Conservation (phyloP, 2,329 filamentous ascomycete genomes). For the Neofusicoccum laricinum region DNA sequence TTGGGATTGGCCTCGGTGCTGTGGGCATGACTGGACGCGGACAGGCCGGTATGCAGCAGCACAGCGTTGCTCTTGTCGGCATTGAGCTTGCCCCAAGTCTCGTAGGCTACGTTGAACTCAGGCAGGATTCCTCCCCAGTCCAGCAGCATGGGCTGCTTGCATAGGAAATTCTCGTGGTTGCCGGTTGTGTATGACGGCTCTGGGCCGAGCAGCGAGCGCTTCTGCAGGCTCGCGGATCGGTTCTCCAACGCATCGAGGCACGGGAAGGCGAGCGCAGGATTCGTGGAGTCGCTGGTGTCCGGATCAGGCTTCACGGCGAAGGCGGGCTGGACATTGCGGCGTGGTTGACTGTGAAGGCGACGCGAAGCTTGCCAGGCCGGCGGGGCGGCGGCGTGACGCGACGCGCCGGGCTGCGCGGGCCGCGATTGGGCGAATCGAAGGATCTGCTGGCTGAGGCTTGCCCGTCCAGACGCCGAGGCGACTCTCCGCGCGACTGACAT, state of each 20-base stretch:
- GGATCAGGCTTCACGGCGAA: constrained; percentile 21
- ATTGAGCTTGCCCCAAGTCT: constrained; percentile 85
- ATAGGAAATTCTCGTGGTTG: constrained; percentile 75
- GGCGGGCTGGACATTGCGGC: neutral
- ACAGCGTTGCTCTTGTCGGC: constrained; percentile 81
- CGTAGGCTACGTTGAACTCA: constrained; percentile 87
- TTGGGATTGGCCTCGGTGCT: constrained; percentile 84
- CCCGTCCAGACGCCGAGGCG: neutral
- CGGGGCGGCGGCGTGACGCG: neutral
- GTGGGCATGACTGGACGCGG: constrained; percentile 94
- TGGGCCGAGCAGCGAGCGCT: constrained; percentile 68
- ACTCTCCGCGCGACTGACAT: constrained; percentile 2
- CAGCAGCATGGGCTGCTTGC: constrained; percentile 69
- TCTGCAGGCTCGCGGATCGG: constrained; percentile 65
- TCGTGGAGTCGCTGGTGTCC: constrained; percentile 28
- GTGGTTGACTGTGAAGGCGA: constrained; percentile 3
- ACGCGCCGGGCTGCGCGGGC: neutral
- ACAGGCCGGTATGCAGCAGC: constrained; percentile 87
- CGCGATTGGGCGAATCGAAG: constrained; percentile 8
- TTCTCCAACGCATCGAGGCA: constrained; percentile 42
- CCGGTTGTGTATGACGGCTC: constrained; percentile 94
- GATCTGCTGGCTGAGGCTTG: constrained; percentile 7
- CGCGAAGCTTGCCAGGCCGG: constrained; percentile 2
- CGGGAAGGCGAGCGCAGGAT: constrained; percentile 40
- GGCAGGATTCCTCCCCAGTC: constrained; percentile 95